Evolutionary conservation across 352 stramenopile species (phyloP).

Genomic region (Phytophthora palmivora): DNA sequence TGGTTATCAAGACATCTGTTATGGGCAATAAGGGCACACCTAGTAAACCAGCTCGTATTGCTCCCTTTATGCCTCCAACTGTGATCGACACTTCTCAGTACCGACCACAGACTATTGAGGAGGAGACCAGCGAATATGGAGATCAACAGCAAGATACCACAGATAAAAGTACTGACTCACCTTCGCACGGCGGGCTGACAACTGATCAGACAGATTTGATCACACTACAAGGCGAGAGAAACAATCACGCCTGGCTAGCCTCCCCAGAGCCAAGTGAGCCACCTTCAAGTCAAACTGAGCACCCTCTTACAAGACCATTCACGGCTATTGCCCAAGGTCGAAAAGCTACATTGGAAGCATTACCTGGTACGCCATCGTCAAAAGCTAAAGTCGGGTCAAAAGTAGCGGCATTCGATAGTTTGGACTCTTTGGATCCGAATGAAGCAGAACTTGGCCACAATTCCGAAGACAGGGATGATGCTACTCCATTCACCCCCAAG

Average conservation of each 20-base stretch:
- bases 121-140: slow-evolving; percentile 23
- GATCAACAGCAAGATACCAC: slow-evolving; percentile 4
- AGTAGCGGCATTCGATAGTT: slow-evolving; percentile 19
- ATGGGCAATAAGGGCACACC: slow-evolving; percentile 27
- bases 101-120: slow-evolving; percentile 23
- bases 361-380: slow-evolving; percentile 23
- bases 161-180: not conserved
- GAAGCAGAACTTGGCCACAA: slow-evolving; percentile 10
- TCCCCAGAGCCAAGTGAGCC: slow-evolving; percentile 16
- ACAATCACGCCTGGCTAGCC: slow-evolving; percentile 32
- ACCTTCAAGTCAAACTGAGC: slow-evolving; percentile 26
- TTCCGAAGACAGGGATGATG: slow-evolving; percentile 3
- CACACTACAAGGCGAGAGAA: slow-evolving; percentile 14
- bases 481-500: not conserved
- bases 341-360: slow-evolving; percentile 38
- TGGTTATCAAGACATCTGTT: slow-evolving; percentile 46
- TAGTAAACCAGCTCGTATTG: slow-evolving; percentile 19
- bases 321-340: slow-evolving; percentile 30
- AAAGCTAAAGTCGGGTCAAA: slow-evolving; percentile 19
- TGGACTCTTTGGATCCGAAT: slow-evolving; percentile 16
- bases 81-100: slow-evolving; percentile 12
- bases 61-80: slow-evolving; percentile 25
- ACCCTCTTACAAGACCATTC: slow-evolving; percentile 33
- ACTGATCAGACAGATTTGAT: slow-evolving; percentile 4
- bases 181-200: not conserved